Base-by-base conservation (phyloP, 805 yeast species). In the Kluyveromyces lactis region DNA sequence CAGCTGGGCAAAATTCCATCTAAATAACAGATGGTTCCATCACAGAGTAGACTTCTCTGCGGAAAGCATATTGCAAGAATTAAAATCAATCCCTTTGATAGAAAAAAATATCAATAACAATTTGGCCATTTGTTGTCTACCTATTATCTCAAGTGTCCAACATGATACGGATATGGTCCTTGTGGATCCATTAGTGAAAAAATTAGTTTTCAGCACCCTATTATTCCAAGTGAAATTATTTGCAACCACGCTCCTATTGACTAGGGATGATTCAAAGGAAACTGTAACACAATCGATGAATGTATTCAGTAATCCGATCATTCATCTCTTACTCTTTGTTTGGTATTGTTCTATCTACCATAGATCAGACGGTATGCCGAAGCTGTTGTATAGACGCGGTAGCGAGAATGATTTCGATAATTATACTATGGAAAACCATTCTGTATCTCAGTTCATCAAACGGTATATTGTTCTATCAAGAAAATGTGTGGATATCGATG, bases 281-380 rank as follows among this genome's bases (percentile, higher is more conserved):
- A 15, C 4, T 23, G 31, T 31, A 8, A 19, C 26, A 7, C 6
- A 26, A 13, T 26, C 38, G 2, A 27, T 35, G 38, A 28, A 27
- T 10, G 28, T 39, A 4, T 39, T 39, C 15, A 29, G 30, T 16
- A 51, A 50, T 29, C 54, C 55, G 12, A 48, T 48, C 13, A 39
- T 53, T 11, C 56, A 52, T 35, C 30, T 52, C 13, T 24, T 53
- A 29, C 19, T 53, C 9, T 51, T 48, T 29, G 46, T 44, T 18
- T 52, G 57, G 52, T 46, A 45, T 34, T 41, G 48, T 9, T 35
- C 47, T 11, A 32, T 50, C 11, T 47, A 40, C 26, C 37, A 40
- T 18, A 23, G 18, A 18, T 31, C 33, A 10, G 36, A 38, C 18
- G 41, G 41, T 9, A 34, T 34, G 37, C 37, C 37, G n/a, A 34